Percentiles rank a stretch among this genome's conserved stretches.
These are phyloP conservation scores for Phytophthora pinifolia DNA, from an alignment of 352 stramenopile genomes.

Conservation along the genomic window DNA sequence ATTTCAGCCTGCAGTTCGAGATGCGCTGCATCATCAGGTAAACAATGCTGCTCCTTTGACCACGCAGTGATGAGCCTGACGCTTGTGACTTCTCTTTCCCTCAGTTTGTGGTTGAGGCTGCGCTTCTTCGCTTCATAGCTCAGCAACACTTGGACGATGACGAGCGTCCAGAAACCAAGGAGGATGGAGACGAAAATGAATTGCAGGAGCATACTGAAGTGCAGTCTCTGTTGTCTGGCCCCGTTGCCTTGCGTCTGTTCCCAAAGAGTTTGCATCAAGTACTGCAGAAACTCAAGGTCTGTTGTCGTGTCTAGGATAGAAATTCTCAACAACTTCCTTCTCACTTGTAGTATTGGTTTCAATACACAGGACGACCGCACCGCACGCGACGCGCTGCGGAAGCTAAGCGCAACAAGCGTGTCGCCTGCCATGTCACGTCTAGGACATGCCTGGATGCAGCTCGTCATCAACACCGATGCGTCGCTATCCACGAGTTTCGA, in stretches of 20 bases:
- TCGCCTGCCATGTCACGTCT: constrained; percentile 39
- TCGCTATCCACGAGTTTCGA: constrained; percentile 50
- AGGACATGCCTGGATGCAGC: constrained; percentile 37
- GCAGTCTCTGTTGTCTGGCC: constrained; percentile 10
- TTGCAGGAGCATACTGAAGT: constrained; percentile 13
- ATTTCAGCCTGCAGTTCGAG: constrained; percentile 7
- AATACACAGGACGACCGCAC: constrained; percentile 41
- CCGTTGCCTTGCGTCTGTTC: constrained; percentile 22
- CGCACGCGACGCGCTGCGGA: constrained; percentile 41
- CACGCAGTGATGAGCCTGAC: not conserved
- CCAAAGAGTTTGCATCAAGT: constrained; percentile 36
- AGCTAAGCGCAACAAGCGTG: constrained; percentile 38
- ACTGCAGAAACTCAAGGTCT: constrained; percentile 29
- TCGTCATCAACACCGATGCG: constrained; percentile 42
- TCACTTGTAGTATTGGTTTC: not conserved
- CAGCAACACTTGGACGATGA: constrained; percentile 15
- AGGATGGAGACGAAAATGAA: constrained; percentile 15
- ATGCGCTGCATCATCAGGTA: constrained; percentile 28
- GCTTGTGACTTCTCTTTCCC: not conserved
- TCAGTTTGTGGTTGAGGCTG: constrained; percentile 27
- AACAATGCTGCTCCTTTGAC: not conserved
- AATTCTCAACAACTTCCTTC: not conserved
- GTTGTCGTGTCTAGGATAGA: not conserved
- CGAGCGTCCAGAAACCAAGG: constrained; percentile 24
- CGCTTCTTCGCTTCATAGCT: constrained; percentile 15